Percentiles rank a stretch among this genome's conserved stretches.
These are phyloP conservation scores for Dioszegia hungarica DNA, from an alignment of 768 basidiomycete species.

Conservation along the genomic window DNA sequence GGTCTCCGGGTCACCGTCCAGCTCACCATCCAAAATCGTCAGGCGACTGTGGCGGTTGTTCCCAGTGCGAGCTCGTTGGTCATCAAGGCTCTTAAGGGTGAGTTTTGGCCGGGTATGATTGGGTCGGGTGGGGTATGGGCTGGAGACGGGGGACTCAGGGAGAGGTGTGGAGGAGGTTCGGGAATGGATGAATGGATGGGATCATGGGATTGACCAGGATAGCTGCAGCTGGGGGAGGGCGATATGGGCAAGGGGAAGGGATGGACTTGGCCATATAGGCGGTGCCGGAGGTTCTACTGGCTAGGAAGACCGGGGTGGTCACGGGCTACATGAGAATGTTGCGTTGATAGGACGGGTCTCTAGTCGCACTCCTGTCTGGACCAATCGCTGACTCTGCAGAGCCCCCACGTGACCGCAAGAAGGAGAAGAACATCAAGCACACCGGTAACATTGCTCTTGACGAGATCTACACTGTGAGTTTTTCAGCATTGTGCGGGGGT, in stretches of 20 bases:
- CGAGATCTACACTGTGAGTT: slow-evolving; percentile 69
- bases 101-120: slow-evolving; percentile 26
- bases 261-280: too few species aligned
- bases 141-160: neutral
- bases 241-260: too few species aligned
- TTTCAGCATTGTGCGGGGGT: neutral
- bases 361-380: neutral
- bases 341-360: too few species aligned
- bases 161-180: neutral
- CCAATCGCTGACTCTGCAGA: slow-evolving; percentile 56
- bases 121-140: neutral
- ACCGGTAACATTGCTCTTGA: slow-evolving; percentile 86
- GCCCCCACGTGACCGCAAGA: slow-evolving; percentile 98
- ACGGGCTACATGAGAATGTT: too few species aligned
- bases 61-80: slow-evolving; percentile 96
- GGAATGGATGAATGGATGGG: neutral
- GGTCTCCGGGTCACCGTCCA: slow-evolving; percentile 98
- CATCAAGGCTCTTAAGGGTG: slow-evolving; percentile 96
- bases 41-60: slow-evolving; percentile 93
- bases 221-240: too few species aligned
- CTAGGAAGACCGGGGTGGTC: too few species aligned
- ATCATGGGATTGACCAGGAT: neutral
- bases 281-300: too few species aligned
- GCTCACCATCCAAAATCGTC: slow-evolving; percentile 99
- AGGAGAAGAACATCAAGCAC: slow-evolving; percentile 99